Base-by-base conservation (phyloP, 2,329 filamentous ascomycete species). In the Verticillium nubilum region DNA sequence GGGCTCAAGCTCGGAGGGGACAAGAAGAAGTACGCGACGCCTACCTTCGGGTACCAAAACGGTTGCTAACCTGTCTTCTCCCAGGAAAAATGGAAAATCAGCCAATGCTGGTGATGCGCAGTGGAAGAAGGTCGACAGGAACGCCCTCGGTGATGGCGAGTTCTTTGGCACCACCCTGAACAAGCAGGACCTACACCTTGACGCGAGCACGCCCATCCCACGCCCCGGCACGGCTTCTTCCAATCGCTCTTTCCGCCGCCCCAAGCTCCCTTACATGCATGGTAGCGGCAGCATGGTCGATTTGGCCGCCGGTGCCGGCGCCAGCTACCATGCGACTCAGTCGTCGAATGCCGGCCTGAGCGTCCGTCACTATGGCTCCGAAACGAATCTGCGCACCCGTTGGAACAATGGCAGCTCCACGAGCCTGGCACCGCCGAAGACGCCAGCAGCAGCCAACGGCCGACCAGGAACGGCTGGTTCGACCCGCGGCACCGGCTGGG, bases 1-100 rank as follows among this genome's bases (percentile, higher is more conserved):
- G 82, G 82, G 56, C 72, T 86, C 67, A 84, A 80, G 68, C 74
- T 85, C 61, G 80, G 81, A 56, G 76, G 76, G 65, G 80, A 82
- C 62, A 84, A 79, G 73, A 85, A 85, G 71, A 84, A 82, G 77
- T 79, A 52, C 28, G 59, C 31, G n/a, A n/a, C n/a, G n/a, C 61
- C 37, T 31, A 12, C 25, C 35, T 28, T 15, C 33, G 5, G 9
- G 23, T 9, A 25, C 19, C 15, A 23, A 10, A 50, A 50, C 5
- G 3, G 15, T 15, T 26, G 25, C 54, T 56, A 25, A 56, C 54
- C 17, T 47, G 23, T 12, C 54, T 17, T 13, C n/a, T 28, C 2
- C 29, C 55, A 64, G 62, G 59, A 64, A 62, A 59, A 42, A 57
- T 10, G 62, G 69, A 54, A 67, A 67, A 26, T 58, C 61, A 3